These are phyloP conservation scores for Rhexocercosporidium sp. DNA, from an alignment of 2,329 filamentous ascomycete genomes.

Conservation along the genomic window DNA sequence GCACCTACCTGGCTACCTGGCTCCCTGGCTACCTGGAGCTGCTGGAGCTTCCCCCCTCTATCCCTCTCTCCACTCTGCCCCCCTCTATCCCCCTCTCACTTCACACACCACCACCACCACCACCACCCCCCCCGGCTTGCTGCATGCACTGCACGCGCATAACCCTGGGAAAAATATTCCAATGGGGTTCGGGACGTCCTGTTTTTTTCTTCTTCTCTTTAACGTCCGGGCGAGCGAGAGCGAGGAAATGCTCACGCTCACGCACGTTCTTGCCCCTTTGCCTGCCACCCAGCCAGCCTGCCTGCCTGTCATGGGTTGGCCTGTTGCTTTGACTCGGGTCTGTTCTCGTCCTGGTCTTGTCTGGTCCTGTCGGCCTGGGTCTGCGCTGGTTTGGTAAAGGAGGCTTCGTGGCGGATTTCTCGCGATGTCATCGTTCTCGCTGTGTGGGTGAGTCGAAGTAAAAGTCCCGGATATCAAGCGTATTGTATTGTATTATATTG, in stretches of 20 bases:
- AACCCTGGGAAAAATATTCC: background rate
- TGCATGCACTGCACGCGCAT: constrained; percentile 4
- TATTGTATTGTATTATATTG: background rate
- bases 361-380: background rate
- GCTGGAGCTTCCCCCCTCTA: background rate
- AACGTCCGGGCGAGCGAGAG: constrained; percentile 2
- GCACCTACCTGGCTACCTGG: too few relatives aligned
- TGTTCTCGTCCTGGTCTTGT: background rate
- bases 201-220: too few relatives aligned
- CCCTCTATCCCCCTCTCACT: too few relatives aligned
- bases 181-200: constrained; percentile 1
- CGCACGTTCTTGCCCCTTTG: too few relatives aligned
- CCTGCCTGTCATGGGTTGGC: too few relatives aligned
- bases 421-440: background rate
- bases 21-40: too few relatives aligned
- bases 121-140: background rate
- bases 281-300: background rate
- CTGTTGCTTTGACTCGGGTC: background rate
- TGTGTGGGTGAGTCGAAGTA: constrained; percentile 3
- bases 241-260: background rate
- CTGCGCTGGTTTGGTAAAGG: background rate
- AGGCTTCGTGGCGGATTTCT: constrained; percentile 1
- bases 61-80: too few relatives aligned
- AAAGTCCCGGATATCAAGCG: constrained; percentile 2
- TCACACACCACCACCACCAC: too few relatives aligned